Evolutionary conservation across 108 stramenopile species (phyloP), one percentile per base, ranked within the genome.

Genomic region (Skeletonema grethae): DNA sequence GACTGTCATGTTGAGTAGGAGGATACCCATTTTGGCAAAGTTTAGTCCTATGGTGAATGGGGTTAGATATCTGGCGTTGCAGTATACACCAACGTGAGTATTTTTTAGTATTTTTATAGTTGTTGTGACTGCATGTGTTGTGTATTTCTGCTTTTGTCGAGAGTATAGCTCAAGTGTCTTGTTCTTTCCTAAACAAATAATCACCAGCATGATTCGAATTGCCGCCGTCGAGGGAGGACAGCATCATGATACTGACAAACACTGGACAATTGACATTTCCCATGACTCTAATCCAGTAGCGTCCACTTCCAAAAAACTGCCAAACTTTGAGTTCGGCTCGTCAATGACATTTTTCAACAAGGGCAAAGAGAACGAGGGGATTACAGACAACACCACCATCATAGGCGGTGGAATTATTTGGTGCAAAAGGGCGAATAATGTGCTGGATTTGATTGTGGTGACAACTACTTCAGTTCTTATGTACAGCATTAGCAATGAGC

Each of bases 191-290:
- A n/a, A n/a, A n/a, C n/a, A 28, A 28, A 28, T 43, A 4, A 43
- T n/a, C 41, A 43, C 8, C 50, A 53, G 50, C 50, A 53, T 53
- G 50, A 53, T 53, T 22, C 50, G 50, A 22, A 53, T 53, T 22
- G 50, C 50, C 50, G 7, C 50, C 3, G 22, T 53, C 8, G 50
- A 53, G 22, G 50, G 50, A 22, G 50, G n/a, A 13, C 48, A 67
- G 1, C 13, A 53, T 22, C 45, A 43, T 11, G 48, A 29, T 35
- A 38, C 59, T 11, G 61, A 65, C 36, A 70, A 63, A 50, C 76
- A 77, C 45, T 77, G 76, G 76, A 70, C 76, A 15, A 70, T 77
- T 35, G 76, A 77, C 59, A 61, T 77, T 1, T 58, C 69, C 13
- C 7, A 34, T 35, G 69, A 70, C 62, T 13, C 55, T 15, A 50